Evolutionary conservation across 2,329 filamentous ascomycete species (phyloP).

Genomic region (Cladosporium velox): DNA sequence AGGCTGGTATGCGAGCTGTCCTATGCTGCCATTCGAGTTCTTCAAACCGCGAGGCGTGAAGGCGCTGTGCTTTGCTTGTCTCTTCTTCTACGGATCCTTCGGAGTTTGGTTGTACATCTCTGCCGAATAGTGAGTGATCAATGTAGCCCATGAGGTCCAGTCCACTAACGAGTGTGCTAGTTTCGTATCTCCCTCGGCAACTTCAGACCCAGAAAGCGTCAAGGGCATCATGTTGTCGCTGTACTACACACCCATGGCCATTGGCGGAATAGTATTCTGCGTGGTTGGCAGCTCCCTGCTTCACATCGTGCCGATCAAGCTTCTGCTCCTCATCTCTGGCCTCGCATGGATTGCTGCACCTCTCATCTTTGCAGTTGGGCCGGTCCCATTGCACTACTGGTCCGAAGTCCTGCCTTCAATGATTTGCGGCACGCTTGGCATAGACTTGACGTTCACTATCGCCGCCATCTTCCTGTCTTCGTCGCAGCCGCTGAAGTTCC

Average conservation of each 20-base stretch:
- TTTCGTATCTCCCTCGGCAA: conserved; percentile 19
- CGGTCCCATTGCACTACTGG: conserved; percentile 39
- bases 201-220: conserved; percentile 25
- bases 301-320: conserved; percentile 35
- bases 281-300: conserved; percentile 35
- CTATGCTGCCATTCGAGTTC: conserved; percentile 40
- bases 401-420: conserved; percentile 40
- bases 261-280: conserved; percentile 38
- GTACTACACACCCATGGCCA: conserved; percentile 40
- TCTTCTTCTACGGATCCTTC: conserved; percentile 42
- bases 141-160: too few relatives aligned
- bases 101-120: conserved; percentile 39
- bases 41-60: conserved; percentile 36
- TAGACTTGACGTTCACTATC: conserved; percentile 41
- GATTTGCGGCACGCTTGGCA: conserved; percentile 40
- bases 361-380: conserved; percentile 37
- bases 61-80: conserved; percentile 36
- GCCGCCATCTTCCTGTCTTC: conserved; percentile 37
- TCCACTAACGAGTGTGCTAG: conserved; percentile 23
- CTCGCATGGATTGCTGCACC: conserved; percentile 40
- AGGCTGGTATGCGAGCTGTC: conserved; percentile 37
- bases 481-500: conserved; percentile 36
- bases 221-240: conserved; percentile 35
- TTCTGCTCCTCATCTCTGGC: conserved; percentile 36
- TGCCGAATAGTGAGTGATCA: conserved; percentile 25